Base-by-base conservation (phyloP, 2,329 filamentous ascomycete genomes). In the Bipolaris gigantea region DNA sequence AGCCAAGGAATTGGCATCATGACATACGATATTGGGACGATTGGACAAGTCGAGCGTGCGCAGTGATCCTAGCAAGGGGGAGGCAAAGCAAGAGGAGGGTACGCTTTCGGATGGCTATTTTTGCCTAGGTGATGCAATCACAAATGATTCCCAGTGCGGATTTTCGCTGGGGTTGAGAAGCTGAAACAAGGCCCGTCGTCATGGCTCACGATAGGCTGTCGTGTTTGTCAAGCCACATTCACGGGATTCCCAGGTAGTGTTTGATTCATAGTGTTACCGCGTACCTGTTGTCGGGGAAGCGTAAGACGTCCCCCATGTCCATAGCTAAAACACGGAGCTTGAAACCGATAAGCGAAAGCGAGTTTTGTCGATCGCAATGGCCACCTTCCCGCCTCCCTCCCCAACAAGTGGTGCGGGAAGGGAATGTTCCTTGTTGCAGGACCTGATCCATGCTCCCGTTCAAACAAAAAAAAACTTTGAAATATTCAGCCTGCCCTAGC, bases 281-380 rank as follows among this genome's bases (percentile, higher is more conserved):
- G n/a, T 30, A 43, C 40, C 40, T 43, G 40, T 43, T 32, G 40
- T 32, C n/a, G 25, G 40, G 40, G 40, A 43, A 43, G 40, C 27
- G 19, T 43, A 43, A 43, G 25, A n/a, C 10, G 5, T 43, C 9
- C 15, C 40, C 40, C 40, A 32, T 43, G 40, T 19, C 18, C 23
- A 46, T 35, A 32, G 19, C 42, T 51, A 51, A 51, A 51, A 51
- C 41, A 51, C 49, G 49, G 49, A 51, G 11, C 32, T 7, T 46
- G 49, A 51, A 51, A 51, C 49, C 49, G 49, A 51, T 51, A 51
- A 51, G 42, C 49, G 49, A 51, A 39, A 18, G 25, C 49, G 16
- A 43, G 25, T 25, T 43, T 44, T 27, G 42, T 40, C 49, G 42
- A 51, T 51, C 42, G 30, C 16, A 51, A 40, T 47, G 35, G 25